Evolutionary conservation across 345 rosid species (phyloP).

Genomic region (Salix koriyanagi): DNA sequence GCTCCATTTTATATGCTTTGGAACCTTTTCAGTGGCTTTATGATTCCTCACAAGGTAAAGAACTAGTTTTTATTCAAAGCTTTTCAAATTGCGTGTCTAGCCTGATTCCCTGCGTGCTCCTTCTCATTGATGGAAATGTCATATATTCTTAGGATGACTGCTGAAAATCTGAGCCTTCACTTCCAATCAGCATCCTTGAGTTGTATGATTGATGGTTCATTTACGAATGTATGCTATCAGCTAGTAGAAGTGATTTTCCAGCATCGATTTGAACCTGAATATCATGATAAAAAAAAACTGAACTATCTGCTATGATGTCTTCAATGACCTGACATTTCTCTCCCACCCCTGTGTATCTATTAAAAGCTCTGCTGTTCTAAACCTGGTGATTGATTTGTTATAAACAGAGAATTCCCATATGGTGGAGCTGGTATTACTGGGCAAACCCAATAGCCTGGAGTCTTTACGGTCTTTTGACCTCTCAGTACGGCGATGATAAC

Average conservation of each 20-base stretch:
- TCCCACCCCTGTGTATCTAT: no score
- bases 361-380: neutral
- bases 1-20: slow-evolving; percentile 99
- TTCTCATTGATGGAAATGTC: neutral
- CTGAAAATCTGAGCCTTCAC: no score
- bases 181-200: no score
- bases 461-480: slow-evolving; percentile 72
- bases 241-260: no score
- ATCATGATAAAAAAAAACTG: neutral
- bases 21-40: slow-evolving; percentile 97
- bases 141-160: neutral
- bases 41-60: slow-evolving; percentile 89
- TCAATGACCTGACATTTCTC: no score
- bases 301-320: no score
- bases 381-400: neutral
- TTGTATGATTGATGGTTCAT: no score
- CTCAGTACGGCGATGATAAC: slow-evolving; percentile 71
- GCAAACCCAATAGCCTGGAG: slow-evolving; percentile 97
- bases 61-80: neutral
- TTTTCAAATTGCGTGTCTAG: neutral
- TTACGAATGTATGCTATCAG: no score
- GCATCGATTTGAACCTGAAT: no score
- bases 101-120: neutral
- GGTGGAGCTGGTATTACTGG: slow-evolving; percentile 99
- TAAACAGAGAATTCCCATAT: slow-evolving; percentile 81